Conservation (phyloP, 1,139 yeast genomes). For the Suhomyces guaymorum region DNA sequence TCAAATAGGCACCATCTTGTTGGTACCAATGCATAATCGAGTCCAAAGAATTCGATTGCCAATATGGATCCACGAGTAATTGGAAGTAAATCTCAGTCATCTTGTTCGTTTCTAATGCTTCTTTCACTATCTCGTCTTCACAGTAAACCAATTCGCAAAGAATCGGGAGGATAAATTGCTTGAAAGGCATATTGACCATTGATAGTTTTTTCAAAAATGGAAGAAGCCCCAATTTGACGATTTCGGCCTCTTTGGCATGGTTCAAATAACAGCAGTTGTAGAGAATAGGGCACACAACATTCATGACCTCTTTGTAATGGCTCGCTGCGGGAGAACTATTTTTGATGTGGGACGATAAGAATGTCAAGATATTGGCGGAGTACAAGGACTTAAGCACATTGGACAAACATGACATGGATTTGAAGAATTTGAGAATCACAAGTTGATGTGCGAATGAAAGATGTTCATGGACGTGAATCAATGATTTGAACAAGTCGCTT, state of each 20-base stretch:
- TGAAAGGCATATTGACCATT: conserved; percentile 49
- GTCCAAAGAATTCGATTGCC: conserved; percentile 72
- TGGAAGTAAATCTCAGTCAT: conserved; percentile 50
- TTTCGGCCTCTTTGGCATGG: conserved; percentile 50
- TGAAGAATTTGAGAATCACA: conserved; percentile 42
- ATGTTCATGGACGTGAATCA: conserved; percentile 40
- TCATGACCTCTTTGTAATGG: conserved; percentile 44
- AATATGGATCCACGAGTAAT: conserved; percentile 58
- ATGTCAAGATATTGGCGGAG: conserved; percentile 45
- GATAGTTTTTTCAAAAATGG: conserved; percentile 52
- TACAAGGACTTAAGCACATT: conserved; percentile 37
- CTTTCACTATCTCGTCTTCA: conserved; percentile 36
- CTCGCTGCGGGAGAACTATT: conserved; percentile 29
- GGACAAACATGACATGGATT: conserved; percentile 43
- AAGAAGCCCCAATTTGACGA: conserved; percentile 55
- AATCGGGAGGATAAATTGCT: conserved; percentile 64
- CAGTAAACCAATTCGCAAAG: conserved; percentile 63
- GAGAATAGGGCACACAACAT: conserved; percentile 45
- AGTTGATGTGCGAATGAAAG: conserved; percentile 37
- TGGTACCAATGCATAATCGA: conserved; percentile 48
- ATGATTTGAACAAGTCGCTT: conserved; percentile 46
- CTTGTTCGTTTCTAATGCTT: conserved; percentile 37
- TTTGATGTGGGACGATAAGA: conserved; percentile 34
- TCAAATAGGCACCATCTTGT: conserved; percentile 27
- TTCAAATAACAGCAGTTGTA: conserved; percentile 63